Base-by-base conservation (phyloP, 176 grass and related monocot species). In the Aechmea fasciata region DNA sequence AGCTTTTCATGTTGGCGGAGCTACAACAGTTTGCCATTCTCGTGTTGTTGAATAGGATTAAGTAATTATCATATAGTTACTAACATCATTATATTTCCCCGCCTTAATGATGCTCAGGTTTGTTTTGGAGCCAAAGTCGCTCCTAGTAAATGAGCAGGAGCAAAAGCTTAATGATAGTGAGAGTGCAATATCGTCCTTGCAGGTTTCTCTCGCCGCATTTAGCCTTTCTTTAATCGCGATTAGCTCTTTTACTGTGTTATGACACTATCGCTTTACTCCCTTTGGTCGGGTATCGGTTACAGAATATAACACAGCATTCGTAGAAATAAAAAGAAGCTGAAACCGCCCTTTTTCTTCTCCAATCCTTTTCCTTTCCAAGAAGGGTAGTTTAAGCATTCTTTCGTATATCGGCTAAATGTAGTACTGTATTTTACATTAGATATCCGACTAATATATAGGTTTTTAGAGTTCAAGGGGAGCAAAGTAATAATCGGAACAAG, bases 71-170 rank as follows among this genome's bases (percentile, higher is more conserved):
- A 6, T 41, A 41, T 61, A 22, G 55, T 61, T 61, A 61, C 20
- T 18, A 15, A 66, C 52, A 82, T 50, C 11, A 66, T 75, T 78
- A 41, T 41, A 51, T 50, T n/a, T 26, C 25, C 25, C 8, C 26
- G 9, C 48, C 52, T 25, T n/a, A 24, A 59, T 33, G 22, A 64
- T 24, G 78, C 74, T 1, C 69, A 93, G 89, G 75, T 99, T 99
- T 93, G 76, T 93, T 90, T 85, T 93, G 79, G 89, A 99, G 78
- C 89, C 94, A 70, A 99, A 90, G 74, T 90, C 69, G 54, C 79
- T 84, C 74, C 14, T 93, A 71, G 52, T 87, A 54, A 82, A 67
- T 20, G 94, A 97, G 66, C 93, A 92, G 69, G 84, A 93, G 54
- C 80, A 90, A 69, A 99, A 99, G 78, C 75, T 90, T 50, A 88